Evolutionary conservation across 805 yeast genomes (phyloP), one percentile per base, ranked within the genome.

Genomic region (Saturnispora ahearnii): DNA sequence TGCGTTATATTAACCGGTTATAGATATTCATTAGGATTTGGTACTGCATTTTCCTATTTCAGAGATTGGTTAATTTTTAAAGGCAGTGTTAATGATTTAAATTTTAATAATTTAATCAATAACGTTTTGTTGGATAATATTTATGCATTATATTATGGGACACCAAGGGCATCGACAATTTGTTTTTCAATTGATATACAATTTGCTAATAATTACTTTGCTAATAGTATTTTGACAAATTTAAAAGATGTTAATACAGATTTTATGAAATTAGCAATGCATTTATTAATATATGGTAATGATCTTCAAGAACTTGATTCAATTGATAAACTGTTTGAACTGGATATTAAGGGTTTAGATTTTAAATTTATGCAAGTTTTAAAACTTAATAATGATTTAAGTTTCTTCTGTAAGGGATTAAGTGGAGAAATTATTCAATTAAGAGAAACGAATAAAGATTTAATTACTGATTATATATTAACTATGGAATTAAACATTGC

Each of bases 1-100:
- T 65, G 79, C 9, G 71, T 81, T 9, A 65, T 81, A 2, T 66
- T 81, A 38, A 74, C 80, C 24, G 89, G 90, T 0, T 78, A 76
- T 47, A 71, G 73, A 33, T 79, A 77, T 57, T 77, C 85, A 6
- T 65, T 79, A 37, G 81, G 82, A 1, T 68, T 84, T 29, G 72
- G 79, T 3, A 67, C 74, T 50, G 69, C 83, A 1, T 70, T 74
- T 12, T 66, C 81, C 1, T 70, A 80, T 12, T 76, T 81, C 58
- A 78, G 78, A 59, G 87, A 81, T 56, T 74, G 79, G 62, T 73
- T 73, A 53, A 63, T 82, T 8, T 70, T 71, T 59, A 59, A 74
- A 59, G 61, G 59, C 4, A 58, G 58, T 9, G 43, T 51, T 26
- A 55, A 54, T 12, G 56, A 57, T 28, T 46, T 55, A 7, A 54